Conservation (phyloP, 371 early-diverging fungal genomes). For the Sporodiniella umbellata region DNA sequence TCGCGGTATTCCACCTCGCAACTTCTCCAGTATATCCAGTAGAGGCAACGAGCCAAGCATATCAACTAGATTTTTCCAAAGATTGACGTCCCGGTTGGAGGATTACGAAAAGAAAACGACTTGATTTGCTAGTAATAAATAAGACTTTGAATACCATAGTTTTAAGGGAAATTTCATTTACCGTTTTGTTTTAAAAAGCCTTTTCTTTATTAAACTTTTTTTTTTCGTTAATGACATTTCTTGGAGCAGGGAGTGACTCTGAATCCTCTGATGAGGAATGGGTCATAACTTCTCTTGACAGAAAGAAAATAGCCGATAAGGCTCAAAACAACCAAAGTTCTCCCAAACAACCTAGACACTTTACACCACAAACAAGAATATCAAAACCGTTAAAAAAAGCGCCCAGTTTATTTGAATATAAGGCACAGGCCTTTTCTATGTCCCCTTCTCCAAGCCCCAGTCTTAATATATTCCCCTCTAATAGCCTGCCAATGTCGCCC, state of each 20-base stretch:
- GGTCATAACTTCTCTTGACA: conserved; percentile 21
- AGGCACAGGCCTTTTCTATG: not conserved
- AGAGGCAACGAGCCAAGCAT: conserved; percentile 34
- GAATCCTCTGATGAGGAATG: conserved; percentile 41
- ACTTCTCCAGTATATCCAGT: conserved; percentile 6
- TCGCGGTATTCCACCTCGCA: conserved; percentile 29
- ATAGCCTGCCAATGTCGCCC: too few species aligned
- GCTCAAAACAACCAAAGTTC: not conserved
- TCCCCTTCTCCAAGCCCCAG: not conserved
- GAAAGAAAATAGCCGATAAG: not conserved
- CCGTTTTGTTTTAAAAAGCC: not conserved
- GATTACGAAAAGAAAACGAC: conserved; percentile 25
- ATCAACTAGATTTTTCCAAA: conserved; percentile 46
- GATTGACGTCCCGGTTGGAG: conserved; percentile 38
- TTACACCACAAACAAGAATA: conserved; percentile 2
- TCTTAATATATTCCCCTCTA: not conserved
- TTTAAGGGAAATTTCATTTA: not conserved
- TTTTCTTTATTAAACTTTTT: conserved; percentile 1
- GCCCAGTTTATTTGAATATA: not conserved
- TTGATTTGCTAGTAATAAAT: too few species aligned
- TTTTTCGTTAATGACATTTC: conserved; percentile 6
- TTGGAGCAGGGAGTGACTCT: conserved; percentile 19
- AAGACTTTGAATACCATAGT: not conserved
- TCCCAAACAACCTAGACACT: conserved; percentile 3
- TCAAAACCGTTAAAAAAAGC: not conserved